Percentiles rank a stretch among this genome's conserved stretches.
These are phyloP conservation scores for Aspergillus neoniger DNA, from an alignment of 2,329 filamentous ascomycete species.

Conservation along the genomic window DNA sequence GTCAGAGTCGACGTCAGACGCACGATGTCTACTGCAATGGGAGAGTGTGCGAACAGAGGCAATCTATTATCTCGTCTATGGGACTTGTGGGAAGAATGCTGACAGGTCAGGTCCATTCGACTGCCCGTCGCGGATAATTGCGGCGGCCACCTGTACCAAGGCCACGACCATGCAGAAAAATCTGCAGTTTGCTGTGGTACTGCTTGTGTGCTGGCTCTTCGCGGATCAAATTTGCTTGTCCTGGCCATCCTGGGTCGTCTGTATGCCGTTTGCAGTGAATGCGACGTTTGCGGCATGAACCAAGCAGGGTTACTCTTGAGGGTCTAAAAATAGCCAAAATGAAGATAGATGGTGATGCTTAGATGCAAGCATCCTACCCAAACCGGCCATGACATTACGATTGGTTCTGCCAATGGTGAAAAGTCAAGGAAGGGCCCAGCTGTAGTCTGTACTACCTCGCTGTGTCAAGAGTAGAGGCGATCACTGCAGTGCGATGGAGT, in stretches of 20 bases:
- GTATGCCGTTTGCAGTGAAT: background rate
- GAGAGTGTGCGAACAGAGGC: constrained; percentile 2
- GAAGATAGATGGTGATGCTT: background rate
- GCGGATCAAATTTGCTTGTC: background rate
- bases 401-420: background rate
- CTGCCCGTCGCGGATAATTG: constrained; percentile 4
- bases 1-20: background rate
- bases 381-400: background rate
- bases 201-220: background rate
- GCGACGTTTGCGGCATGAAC: background rate
- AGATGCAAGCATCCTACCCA: background rate
- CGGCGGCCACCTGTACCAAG: background rate
- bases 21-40: constrained; percentile 2
- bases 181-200: constrained; percentile 1
- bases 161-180: background rate
- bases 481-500: too few relatives aligned
- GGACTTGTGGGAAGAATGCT: constrained; percentile 2
- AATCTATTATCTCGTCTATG: constrained; percentile 1
- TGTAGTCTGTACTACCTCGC: background rate
- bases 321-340: background rate
- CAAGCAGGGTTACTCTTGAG: background rate
- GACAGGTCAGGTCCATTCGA: constrained; percentile 7
- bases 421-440: background rate
- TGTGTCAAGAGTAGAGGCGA: constrained; percentile 1
- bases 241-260: background rate